Base-by-base conservation (phyloP, 352 stramenopile genomes). In the Phytophthora gonapodyides region DNA sequence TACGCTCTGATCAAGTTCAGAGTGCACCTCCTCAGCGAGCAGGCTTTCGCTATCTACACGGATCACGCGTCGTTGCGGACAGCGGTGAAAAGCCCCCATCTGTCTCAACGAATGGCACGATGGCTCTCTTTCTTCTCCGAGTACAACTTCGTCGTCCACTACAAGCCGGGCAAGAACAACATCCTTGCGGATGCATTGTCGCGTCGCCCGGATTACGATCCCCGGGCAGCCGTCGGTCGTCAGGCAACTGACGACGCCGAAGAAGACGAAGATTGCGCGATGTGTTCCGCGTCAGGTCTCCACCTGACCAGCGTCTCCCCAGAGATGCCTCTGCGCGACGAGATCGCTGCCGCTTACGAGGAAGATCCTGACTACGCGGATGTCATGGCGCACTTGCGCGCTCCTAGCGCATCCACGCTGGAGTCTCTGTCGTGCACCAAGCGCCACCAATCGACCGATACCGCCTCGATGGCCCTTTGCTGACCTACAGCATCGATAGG, bases 181-280 rank as follows among this genome's bases (percentile, higher is more conserved):
- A 51, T 73, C 9, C 19, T 76, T 2, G 57, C 71, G 13, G 63
- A 72, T 43, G 63, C 62, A 0, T n/a, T 80, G 1, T 73, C 68
- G 4, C 50, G 60, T 0, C 44, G 50, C 1, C 69, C 64, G 12
- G 38, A 72, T 9, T 68, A 61, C 12, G 44, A 57, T 6, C 46
- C 38, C 11, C 24, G 38, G 1, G 33, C 17, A 34, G 31, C 7
- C 9, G n/a, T 54, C 3, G n/a, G 35, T 9, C 19, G 34, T 27
- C 24, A 48, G 30, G 6, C 43, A 35, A 16, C 15, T 19, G 46
- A 30, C 31, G 48, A 60, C 2, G 24, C 24, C 7, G 37, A 56
- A 4, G 52, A 68, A 3, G 33, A 61, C 0, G 53, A 64, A 4
- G 15, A 1, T 6, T 51, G 37, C 5, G 12, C 19, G 15, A 30